Conservation (phyloP, 371 early-diverging fungal species). For the Mucor velutinosus region DNA sequence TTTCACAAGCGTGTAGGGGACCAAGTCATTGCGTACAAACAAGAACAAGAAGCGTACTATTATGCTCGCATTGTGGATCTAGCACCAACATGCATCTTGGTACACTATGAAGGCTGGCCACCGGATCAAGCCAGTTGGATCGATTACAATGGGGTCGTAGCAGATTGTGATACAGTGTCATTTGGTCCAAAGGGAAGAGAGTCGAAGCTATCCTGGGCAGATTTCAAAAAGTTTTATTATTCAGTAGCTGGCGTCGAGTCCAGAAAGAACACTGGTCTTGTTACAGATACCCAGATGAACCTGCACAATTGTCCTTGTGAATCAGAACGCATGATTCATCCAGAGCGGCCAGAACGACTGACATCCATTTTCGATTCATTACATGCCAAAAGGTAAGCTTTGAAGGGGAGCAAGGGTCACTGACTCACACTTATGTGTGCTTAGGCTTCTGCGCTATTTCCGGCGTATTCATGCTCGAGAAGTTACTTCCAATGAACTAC, state of each 20-base stretch:
- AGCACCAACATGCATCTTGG: constrained; percentile 5
- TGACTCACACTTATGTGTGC: not conserved
- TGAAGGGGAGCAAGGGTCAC: too few species aligned
- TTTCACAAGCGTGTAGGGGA: constrained; percentile 12
- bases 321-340: constrained; percentile 56
- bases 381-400: constrained; percentile 38
- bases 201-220: constrained; percentile 42
- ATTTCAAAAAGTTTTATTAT: constrained; percentile 57
- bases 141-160: not conserved
- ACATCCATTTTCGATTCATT: constrained; percentile 36
- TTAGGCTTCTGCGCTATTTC: constrained; percentile 44
- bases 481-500: constrained; percentile 53
- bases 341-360: constrained; percentile 65
- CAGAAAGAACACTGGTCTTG: constrained; percentile 57
- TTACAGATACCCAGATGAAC: constrained; percentile 56
- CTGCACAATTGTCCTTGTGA: constrained; percentile 61
- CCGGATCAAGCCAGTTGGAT: constrained; percentile 62
- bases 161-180: not conserved
- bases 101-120: constrained; percentile 65
- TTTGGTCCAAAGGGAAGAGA: not conserved
- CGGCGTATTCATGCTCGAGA: constrained; percentile 56
- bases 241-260: constrained; percentile 45
- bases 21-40: constrained; percentile 4
- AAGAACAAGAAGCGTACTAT: constrained; percentile 8
- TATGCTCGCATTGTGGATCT: constrained; percentile 18